Evolutionary conservation across 2,329 filamentous ascomycete genomes (phyloP).

Genomic region (Hymenoscyphus repandus): DNA sequence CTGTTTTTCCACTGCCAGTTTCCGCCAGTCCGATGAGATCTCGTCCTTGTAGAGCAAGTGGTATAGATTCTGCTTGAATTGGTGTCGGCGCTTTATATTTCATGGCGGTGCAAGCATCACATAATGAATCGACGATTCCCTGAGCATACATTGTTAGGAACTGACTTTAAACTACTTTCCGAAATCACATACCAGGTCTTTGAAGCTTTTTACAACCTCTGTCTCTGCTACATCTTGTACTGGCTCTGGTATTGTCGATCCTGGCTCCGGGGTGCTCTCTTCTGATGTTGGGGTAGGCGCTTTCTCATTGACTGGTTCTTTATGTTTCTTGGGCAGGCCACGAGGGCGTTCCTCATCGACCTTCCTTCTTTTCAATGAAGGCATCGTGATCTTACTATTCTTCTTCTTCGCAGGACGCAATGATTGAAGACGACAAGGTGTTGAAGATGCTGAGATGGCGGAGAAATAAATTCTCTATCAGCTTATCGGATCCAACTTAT

Average conservation of each 20-base stretch:
- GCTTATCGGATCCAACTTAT: constrained; percentile 25
- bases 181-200: constrained; percentile 37
- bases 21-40: constrained; percentile 93
- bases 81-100: constrained; percentile 83
- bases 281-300: constrained; percentile 6
- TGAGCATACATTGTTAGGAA: constrained; percentile 27
- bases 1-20: constrained; percentile 93
- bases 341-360: constrained; percentile 20
- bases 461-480: constrained; percentile 27
- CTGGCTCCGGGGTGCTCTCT: constrained; percentile 14
- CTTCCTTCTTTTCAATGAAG: constrained; percentile 31
- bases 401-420: not conserved
- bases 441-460: too few species aligned
- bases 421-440: not conserved
- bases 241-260: constrained; percentile 15
- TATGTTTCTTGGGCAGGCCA: constrained; percentile 15
- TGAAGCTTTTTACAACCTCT: constrained; percentile 38
- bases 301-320: constrained; percentile 5
- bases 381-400: constrained; percentile 21
- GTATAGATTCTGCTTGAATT: constrained; percentile 83
- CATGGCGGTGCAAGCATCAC: constrained; percentile 78
- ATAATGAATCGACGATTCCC: constrained; percentile 81
- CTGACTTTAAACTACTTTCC: too few species aligned
- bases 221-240: constrained; percentile 15
- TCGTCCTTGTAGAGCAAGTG: constrained; percentile 68